These are phyloP conservation scores for Glarea lozoyensis DNA, from an alignment of 495 filamentous ascomycete genomes.

Conservation along the genomic window DNA sequence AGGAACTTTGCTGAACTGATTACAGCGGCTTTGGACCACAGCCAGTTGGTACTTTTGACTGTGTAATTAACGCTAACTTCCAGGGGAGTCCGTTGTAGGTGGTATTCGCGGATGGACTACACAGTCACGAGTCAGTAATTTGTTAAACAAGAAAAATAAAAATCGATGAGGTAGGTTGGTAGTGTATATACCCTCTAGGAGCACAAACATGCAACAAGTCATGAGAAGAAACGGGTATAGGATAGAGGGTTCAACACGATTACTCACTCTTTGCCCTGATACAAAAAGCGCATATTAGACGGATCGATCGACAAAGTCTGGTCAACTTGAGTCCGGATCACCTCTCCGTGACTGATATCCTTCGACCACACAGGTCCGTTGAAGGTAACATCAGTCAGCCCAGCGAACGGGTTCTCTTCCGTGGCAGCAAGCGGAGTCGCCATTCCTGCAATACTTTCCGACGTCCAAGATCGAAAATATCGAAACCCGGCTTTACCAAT, in stretches of 20 bases:
- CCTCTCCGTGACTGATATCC: slow-evolving; percentile 5
- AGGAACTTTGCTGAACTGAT: too few species aligned
- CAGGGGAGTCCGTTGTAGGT: slow-evolving; percentile 1
- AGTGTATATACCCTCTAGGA: too few species aligned
- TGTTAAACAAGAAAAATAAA: too few species aligned
- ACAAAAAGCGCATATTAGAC: slow-evolving; percentile 2
- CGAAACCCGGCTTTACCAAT: slow-evolving; percentile 1
- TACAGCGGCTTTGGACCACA: too few species aligned
- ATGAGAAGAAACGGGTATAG: too few species aligned
- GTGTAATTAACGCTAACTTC: slow-evolving; percentile 1
- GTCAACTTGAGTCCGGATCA: neutral
- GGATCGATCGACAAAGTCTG: slow-evolving; percentile 6
- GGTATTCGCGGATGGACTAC: neutral
- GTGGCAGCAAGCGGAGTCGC: neutral
- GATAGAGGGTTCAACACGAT: too few species aligned
- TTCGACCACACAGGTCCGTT: slow-evolving; percentile 3
- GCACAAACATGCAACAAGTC: too few species aligned
- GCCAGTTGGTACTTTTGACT: too few species aligned
- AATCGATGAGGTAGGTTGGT: too few species aligned
- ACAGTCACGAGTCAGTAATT: too few species aligned
- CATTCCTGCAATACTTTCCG: neutral
- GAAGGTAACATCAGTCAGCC: slow-evolving; percentile 1
- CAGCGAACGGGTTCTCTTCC: slow-evolving; percentile 1
- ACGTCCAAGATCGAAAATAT: slow-evolving; percentile 3
- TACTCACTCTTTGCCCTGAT: neutral